A percentile compares a stretch with the other conserved stretches of the same genome.
Conservation (phyloP, 257 asterid genomes). For the Solanum bukasovii region DNA sequence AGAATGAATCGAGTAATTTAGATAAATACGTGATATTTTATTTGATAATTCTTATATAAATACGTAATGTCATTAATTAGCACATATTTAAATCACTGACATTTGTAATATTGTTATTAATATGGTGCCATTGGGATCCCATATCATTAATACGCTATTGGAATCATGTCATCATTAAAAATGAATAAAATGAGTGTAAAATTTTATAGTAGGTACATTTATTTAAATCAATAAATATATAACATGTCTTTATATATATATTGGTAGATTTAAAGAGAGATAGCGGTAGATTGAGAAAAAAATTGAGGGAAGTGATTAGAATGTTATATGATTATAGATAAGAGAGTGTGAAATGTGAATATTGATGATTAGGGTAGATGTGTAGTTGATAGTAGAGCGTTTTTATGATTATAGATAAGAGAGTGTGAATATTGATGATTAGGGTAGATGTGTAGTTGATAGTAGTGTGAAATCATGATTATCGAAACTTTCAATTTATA, state of each 20-base stretch:
- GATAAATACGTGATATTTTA: too few species aligned
- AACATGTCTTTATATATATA: not conserved
- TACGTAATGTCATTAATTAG: not conserved
- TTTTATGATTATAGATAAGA: too few species aligned
- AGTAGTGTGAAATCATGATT: too few species aligned
- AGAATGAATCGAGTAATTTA: too few species aligned
- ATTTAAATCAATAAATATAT: too few species aligned
- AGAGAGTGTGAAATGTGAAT: not conserved
- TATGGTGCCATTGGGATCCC: not conserved
- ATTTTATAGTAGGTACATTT: not conserved
- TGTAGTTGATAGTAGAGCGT: not conserved
- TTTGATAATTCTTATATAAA: too few species aligned
- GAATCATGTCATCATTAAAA: not conserved
- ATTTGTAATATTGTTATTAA: not conserved
- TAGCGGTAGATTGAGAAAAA: not conserved
- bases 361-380: not conserved
- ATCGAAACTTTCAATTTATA: too few species aligned
- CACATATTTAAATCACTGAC: not conserved
- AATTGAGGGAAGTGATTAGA: not conserved
- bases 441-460: too few species aligned
- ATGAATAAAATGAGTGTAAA: not conserved
- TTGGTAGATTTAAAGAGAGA: not conserved
- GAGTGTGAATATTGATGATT: too few species aligned
- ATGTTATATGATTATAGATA: not conserved
- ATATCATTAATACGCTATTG: not conserved